phyloP scores from a whole-genome alignment of 2,329 filamentous ascomycete species.

The Colletotrichum musae region DNA sequence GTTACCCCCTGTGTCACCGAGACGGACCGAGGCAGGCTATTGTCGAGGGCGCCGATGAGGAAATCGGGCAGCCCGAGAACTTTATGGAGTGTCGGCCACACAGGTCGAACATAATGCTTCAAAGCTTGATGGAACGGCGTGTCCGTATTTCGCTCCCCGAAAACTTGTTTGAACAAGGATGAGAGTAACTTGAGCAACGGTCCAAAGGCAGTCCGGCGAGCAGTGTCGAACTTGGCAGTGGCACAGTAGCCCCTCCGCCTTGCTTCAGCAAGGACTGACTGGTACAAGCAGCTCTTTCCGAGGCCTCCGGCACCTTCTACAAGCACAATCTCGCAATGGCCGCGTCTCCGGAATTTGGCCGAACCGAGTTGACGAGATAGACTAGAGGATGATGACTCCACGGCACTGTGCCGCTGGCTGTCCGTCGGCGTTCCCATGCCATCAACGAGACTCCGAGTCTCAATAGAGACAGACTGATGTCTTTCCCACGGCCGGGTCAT shows the following conservation, averaged over 20 bases:
- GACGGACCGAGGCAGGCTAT: conserved; percentile 51
- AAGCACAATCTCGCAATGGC: conserved; percentile 74
- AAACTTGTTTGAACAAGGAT: conserved; percentile 77
- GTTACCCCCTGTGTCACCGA: conserved; percentile 53
- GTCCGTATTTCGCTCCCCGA: conserved; percentile 76
- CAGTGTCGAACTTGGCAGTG: conserved; percentile 76
- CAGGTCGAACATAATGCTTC: conserved; percentile 73
- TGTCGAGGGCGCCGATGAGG: conserved; percentile 67
- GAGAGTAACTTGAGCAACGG: conserved; percentile 76
- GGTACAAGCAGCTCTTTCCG: conserved; percentile 76
- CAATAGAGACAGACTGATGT: conserved; percentile 65
- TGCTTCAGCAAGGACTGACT: conserved; percentile 73
- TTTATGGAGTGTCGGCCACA: conserved; percentile 76
- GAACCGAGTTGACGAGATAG: conserved; percentile 69
- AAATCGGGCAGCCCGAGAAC: conserved; percentile 79
- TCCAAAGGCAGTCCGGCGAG: conserved; percentile 72
- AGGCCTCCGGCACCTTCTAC: conserved; percentile 74
- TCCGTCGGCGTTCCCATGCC: conserved; percentile 56
- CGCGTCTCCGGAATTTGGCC: conserved; percentile 72
- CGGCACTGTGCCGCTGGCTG: conserved; percentile 57
- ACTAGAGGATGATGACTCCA: conserved; percentile 63
- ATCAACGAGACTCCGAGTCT: conserved; percentile 63
- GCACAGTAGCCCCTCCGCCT: conserved; percentile 75
- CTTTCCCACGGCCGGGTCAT: conserved; percentile 65
- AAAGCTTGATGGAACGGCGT: conserved; percentile 74